These are phyloP conservation scores for Eucalyptus pumila DNA, from an alignment of 345 rosid species.

Conservation along the genomic window DNA sequence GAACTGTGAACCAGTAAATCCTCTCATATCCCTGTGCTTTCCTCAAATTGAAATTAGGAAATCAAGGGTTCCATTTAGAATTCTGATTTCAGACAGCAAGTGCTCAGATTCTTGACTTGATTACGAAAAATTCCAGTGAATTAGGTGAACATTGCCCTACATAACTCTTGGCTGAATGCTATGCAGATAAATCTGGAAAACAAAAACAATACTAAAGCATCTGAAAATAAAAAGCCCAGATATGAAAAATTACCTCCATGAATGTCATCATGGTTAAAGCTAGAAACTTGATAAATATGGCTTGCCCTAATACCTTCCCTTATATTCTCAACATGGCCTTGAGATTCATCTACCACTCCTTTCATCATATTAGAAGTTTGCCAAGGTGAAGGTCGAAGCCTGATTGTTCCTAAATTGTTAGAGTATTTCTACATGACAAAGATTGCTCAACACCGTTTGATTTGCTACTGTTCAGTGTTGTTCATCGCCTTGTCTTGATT, in stretches of 20 bases:
- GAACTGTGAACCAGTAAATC: not conserved
- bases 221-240: not conserved
- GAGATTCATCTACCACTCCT: not conserved
- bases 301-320: not conserved
- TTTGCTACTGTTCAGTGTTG: not conserved
- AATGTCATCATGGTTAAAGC: not conserved
- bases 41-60: not conserved
- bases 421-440: not conserved
- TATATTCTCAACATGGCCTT: not conserved
- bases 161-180: not conserved
- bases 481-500: not conserved
- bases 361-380: not conserved
- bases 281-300: not conserved
- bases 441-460: not conserved
- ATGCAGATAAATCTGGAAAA: not conserved
- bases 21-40: not conserved
- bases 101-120: not conserved
- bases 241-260: not conserved
- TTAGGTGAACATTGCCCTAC: not conserved
- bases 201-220: not conserved
- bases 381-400: not conserved
- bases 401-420: not conserved
- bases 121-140: not conserved
- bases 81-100: not conserved
- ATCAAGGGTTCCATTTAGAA: not conserved